Base-by-base conservation (phyloP, 768 basidiomycete species). In the Tricholoma bakamatsutake region DNA sequence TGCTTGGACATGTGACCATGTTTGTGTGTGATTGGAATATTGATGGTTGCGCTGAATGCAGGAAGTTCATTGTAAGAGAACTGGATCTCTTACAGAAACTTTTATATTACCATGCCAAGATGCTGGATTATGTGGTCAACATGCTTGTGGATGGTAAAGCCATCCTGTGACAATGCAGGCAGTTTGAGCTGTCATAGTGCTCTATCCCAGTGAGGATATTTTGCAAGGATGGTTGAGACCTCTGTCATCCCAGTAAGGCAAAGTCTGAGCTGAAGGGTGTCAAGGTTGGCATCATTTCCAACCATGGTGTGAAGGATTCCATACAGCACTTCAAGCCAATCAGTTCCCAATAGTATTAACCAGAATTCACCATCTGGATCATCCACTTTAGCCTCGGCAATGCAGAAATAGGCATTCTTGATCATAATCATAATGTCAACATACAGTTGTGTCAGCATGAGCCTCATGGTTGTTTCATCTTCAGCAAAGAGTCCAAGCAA, bases 311-410 rank as follows among this genome's bases (percentile, higher is more conserved):
- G 58, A 9, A 73, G 57, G 21, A 72, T 62, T 0, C 74, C 73
- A 58, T 73, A 76, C 0, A 71, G 50, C 10, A 56, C 60, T 53
- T 76, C 71, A 1, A 74, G 62, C 0, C 71, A 62, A 56, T 76
- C 71, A 0, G 73, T 76, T 13, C 75, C 74, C 1, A 76, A 55
- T 0, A 74, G 62, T 8, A 72, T 70, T 3, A 75, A 27, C 49
- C 56, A 74, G 55, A 76, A 74, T 42, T 63, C 18, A 0, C 62
- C 62, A 47, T 67, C 51, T 0, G 71, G 69, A 51, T 66, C 49
- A 47, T 74, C 64, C 3, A 67, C 57, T 48, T 75, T 72, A n/a
- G 64, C 55, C 53, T 75, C 76, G 1, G 68, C 72, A 18, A 75
- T 65, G 52, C 73, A 75, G 49, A 74, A 73, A 45, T 57, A 72